Percentiles rank a stretch among this genome's conserved stretches.
phyloP scores from a whole-genome alignment of 371 early-diverging fungal species.

The Lichtheimia ramosa region DNA sequence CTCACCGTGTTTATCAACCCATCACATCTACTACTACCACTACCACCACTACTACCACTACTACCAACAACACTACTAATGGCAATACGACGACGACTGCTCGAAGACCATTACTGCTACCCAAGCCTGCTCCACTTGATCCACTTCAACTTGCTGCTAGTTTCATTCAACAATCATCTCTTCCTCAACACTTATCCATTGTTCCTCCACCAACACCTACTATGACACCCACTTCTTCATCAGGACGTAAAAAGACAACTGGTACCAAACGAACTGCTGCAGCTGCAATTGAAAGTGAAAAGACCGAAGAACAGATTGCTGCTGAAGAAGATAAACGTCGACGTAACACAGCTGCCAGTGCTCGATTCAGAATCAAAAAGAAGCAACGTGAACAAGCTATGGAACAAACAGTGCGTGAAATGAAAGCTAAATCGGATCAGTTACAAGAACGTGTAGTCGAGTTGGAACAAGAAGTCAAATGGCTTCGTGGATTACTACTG shows the following conservation, averaged over 20 bases:
- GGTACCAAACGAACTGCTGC: slow-evolving; percentile 1
- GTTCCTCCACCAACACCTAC: not conserved
- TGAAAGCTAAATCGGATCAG: slow-evolving; percentile 73
- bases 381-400: slow-evolving; percentile 85
- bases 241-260: not conserved
- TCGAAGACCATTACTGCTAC: slow-evolving; percentile 10
- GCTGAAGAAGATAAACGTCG: slow-evolving; percentile 79
- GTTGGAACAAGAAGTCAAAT: slow-evolving; percentile 86
- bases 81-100: slow-evolving; percentile 38
- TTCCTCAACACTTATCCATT: not conserved
- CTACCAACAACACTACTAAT: slow-evolving; percentile 12
- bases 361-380: slow-evolving; percentile 94
- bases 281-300: not conserved
- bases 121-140: slow-evolving; percentile 11
- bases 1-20: not conserved
- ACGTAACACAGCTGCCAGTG: slow-evolving; percentile 94
- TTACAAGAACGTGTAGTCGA: slow-evolving; percentile 76
- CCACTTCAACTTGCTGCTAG: slow-evolving; percentile 6
- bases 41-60: not conserved
- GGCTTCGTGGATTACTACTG: slow-evolving; percentile 82
- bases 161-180: not conserved
- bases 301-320: slow-evolving; percentile 6
- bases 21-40: not conserved
- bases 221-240: not conserved
- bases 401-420: slow-evolving; percentile 78